phyloP scores from a whole-genome alignment of 176 grass and related monocot genomes.

The Leersia perrieri region DNA sequence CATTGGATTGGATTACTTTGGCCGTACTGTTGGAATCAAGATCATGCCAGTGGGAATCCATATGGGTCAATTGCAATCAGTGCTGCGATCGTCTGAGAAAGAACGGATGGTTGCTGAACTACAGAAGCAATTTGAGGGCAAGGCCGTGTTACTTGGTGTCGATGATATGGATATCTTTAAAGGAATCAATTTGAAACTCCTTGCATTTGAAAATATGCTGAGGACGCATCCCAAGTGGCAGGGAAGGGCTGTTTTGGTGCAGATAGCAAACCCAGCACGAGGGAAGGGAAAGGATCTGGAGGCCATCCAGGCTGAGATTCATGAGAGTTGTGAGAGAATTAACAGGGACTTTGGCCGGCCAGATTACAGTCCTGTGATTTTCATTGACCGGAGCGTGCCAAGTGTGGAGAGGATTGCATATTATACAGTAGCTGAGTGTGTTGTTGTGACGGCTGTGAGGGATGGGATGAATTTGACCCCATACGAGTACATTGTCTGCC shows the following conservation, averaged over 20 bases:
- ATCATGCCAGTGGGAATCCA: constrained; percentile 88
- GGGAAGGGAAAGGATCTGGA: constrained; percentile 71
- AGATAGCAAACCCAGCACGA: constrained; percentile 73
- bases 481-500: constrained; percentile 83
- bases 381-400: constrained; percentile 55
- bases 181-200: constrained; percentile 84
- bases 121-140: constrained; percentile 54
- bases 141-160: constrained; percentile 72
- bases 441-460: constrained; percentile 80
- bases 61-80: constrained; percentile 78
- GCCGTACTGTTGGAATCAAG: constrained; percentile 85
- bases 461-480: constrained; percentile 94
- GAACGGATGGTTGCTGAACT: constrained; percentile 56
- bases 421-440: constrained; percentile 73
- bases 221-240: constrained; percentile 69
- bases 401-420: constrained; percentile 67
- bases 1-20: constrained; percentile 84
- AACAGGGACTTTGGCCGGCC: constrained; percentile 55
- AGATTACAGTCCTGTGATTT: constrained; percentile 63
- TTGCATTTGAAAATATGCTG: constrained; percentile 82
- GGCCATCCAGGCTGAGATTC: constrained; percentile 66
- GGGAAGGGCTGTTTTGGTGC: constrained; percentile 68
- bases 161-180: constrained; percentile 94
- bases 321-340: constrained; percentile 61
- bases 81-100: constrained; percentile 49